These are phyloP conservation scores for Xylaria digitata DNA, from an alignment of 2,329 filamentous ascomycete genomes.

Conservation along the genomic window DNA sequence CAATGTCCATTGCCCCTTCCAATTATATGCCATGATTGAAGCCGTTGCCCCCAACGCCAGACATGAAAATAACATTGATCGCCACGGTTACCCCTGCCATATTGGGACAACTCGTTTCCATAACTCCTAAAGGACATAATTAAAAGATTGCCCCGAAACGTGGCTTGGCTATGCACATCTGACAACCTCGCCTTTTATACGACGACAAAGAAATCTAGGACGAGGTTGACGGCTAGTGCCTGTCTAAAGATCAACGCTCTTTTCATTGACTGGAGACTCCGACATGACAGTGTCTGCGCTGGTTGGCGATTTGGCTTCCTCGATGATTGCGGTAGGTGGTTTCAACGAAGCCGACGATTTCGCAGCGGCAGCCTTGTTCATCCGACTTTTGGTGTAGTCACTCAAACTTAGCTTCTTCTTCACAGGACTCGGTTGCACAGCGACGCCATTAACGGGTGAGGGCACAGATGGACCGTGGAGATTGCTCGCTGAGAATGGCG, in stretches of 20 bases:
- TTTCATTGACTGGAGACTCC: slow-evolving; percentile 52
- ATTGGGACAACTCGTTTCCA: slow-evolving; percentile 24
- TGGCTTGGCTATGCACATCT: slow-evolving; percentile 17
- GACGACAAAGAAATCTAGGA: slow-evolving; percentile 26
- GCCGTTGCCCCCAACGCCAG: slow-evolving; percentile 43
- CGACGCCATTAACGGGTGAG: slow-evolving; percentile 56
- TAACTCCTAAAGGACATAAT: slow-evolving; percentile 31
- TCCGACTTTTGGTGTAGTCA: slow-evolving; percentile 71
- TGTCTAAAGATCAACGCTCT: slow-evolving; percentile 41
- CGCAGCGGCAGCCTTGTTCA: slow-evolving; percentile 64
- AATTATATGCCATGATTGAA: slow-evolving; percentile 29
- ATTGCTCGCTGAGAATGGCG: slow-evolving; percentile 59
- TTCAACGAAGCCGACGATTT: slow-evolving; percentile 56
- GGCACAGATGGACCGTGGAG: slow-evolving; percentile 58
- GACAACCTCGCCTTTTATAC: slow-evolving; percentile 20
- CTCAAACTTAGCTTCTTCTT: slow-evolving; percentile 76
- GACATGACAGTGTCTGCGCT: slow-evolving; percentile 51
- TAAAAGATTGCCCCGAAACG: slow-evolving; percentile 8
- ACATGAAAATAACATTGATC: slow-evolving; percentile 35
- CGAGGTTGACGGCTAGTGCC: not conserved
- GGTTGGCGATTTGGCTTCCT: slow-evolving; percentile 56
- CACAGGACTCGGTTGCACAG: slow-evolving; percentile 66
- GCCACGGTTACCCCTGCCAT: slow-evolving; percentile 14
- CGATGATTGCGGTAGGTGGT: slow-evolving; percentile 51
- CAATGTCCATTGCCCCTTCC: slow-evolving; percentile 17